phyloP scores from a whole-genome alignment of 2,329 filamentous ascomycete species.

The Fusarium penzigii region DNA sequence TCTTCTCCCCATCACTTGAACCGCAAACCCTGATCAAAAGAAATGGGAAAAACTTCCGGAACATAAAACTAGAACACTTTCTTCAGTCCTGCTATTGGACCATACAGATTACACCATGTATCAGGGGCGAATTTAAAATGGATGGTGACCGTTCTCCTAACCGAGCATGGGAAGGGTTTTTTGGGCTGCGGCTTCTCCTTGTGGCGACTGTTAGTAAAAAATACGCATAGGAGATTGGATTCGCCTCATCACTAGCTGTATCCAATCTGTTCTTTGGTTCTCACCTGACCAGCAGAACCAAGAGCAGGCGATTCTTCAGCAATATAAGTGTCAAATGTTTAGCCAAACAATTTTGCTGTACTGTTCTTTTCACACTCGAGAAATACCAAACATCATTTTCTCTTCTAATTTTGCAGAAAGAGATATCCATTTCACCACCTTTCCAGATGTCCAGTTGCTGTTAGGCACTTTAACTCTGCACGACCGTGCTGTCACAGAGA shows the following conservation, averaged over 20 bases:
- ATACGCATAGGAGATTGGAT: not conserved
- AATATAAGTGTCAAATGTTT: too few relatives aligned
- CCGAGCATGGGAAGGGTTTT: not conserved
- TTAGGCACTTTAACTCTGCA: not conserved
- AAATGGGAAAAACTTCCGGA: too few relatives aligned
- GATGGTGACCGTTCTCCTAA: too few relatives aligned
- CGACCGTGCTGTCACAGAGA: too few relatives aligned
- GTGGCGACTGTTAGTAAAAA: not conserved
- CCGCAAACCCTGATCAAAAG: too few relatives aligned
- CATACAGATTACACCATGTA: too few relatives aligned
- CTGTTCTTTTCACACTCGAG: too few relatives aligned
- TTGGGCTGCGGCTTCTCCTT: not conserved
- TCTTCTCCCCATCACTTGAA: too few relatives aligned
- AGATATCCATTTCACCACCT: not conserved
- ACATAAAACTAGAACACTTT: too few relatives aligned
- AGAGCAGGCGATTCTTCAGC: too few relatives aligned
- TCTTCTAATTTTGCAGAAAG: not conserved
- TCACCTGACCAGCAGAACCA: not conserved
- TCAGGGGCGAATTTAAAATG: not conserved
- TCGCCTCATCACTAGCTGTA: not conserved
- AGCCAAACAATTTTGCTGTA: too few relatives aligned
- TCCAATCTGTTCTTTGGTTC: not conserved
- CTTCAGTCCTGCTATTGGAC: too few relatives aligned
- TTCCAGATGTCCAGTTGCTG: not conserved
- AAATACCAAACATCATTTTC: not conserved